Evolutionary conservation across 2,329 filamentous ascomycete genomes (phyloP).

Genomic region (Stagonosporopsis tanaceti): DNA sequence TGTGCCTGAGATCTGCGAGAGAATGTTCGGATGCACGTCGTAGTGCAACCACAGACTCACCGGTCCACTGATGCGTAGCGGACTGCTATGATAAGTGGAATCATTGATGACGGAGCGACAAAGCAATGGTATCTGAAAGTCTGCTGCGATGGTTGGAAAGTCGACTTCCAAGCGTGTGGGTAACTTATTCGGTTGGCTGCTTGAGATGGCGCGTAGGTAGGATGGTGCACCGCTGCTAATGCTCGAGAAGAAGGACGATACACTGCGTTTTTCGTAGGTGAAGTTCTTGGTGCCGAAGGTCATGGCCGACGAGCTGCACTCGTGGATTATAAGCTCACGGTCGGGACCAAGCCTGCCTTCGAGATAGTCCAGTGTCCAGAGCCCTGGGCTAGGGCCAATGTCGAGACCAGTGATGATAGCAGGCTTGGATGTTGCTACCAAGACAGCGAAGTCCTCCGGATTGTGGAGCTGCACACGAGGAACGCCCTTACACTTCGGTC

Average conservation of each 20-base stretch:
- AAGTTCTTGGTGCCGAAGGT: constrained; percentile 88
- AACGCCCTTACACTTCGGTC: constrained; percentile 49
- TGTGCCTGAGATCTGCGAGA: constrained; percentile 77
- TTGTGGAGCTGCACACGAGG: constrained; percentile 62
- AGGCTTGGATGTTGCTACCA: constrained; percentile 67
- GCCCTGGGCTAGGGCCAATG: constrained; percentile 70
- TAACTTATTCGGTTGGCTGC: constrained; percentile 69
- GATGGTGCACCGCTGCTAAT: constrained; percentile 66
- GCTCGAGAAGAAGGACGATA: constrained; percentile 71
- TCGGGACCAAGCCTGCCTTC: constrained; percentile 54
- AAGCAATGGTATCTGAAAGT: constrained; percentile 73
- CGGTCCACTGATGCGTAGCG: constrained; percentile 78
- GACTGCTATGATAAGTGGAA: constrained; percentile 74
- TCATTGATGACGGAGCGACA: constrained; percentile 55
- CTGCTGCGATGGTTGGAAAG: constrained; percentile 72
- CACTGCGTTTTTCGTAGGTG: constrained; percentile 72
- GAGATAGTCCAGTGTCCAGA: constrained; percentile 76
- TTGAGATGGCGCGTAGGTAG: constrained; percentile 82
- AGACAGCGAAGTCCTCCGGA: constrained; percentile 64
- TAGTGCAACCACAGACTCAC: constrained; percentile 93
- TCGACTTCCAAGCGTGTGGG: constrained; percentile 76
- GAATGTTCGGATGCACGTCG: constrained; percentile 88
- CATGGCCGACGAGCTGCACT: constrained; percentile 71
- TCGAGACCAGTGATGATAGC: constrained; percentile 70
- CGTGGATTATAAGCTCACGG: constrained; percentile 74